These are phyloP conservation scores for Clohesyomyces aquaticus DNA, from an alignment of 495 filamentous ascomycete species.

Conservation along the genomic window DNA sequence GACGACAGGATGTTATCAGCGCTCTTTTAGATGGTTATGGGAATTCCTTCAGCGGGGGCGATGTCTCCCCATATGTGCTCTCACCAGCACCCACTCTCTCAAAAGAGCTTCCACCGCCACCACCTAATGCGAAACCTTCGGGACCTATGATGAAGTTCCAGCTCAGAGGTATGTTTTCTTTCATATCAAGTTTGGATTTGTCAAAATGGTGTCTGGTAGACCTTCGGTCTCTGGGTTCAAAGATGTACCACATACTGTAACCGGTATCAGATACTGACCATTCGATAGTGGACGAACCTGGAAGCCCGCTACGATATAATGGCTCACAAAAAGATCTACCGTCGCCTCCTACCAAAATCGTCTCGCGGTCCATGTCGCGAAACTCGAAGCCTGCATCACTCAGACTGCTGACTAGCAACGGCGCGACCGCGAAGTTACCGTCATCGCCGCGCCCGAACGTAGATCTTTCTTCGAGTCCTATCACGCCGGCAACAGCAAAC, in stretches of 20 bases:
- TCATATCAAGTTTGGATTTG: neutral
- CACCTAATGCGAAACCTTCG: conserved; percentile 21
- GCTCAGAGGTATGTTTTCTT: conserved; percentile 33
- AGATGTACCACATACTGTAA: neutral
- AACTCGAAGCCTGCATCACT: conserved; percentile 35
- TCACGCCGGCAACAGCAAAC: neutral
- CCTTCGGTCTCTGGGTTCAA: neutral
- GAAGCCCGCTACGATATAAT: conserved; percentile 12
- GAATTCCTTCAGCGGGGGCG: conserved; percentile 18
- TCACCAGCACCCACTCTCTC: conserved; percentile 26
- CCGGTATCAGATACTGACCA: conserved; percentile 7
- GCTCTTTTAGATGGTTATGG: conserved; percentile 39
- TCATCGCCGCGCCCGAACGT: conserved; percentile 13
- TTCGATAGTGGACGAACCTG: conserved; percentile 20
- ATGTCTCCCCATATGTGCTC: conserved; percentile 23
- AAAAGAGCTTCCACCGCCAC: conserved; percentile 39
- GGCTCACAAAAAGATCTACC: conserved; percentile 8
- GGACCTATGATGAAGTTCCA: conserved; percentile 32
- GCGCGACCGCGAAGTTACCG: conserved; percentile 35
- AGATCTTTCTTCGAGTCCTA: neutral
- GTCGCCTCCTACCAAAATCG: conserved; percentile 22
- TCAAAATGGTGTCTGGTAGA: neutral
- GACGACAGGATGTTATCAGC: conserved; percentile 38
- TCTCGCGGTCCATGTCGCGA: conserved; percentile 30
- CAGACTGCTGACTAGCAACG: conserved; percentile 39